A percentile compares a stretch with the other conserved stretches of the same genome.
Evolutionary conservation across 2,329 filamentous ascomycete genomes (phyloP).

Genomic region (Botrytis paeoniae): DNA sequence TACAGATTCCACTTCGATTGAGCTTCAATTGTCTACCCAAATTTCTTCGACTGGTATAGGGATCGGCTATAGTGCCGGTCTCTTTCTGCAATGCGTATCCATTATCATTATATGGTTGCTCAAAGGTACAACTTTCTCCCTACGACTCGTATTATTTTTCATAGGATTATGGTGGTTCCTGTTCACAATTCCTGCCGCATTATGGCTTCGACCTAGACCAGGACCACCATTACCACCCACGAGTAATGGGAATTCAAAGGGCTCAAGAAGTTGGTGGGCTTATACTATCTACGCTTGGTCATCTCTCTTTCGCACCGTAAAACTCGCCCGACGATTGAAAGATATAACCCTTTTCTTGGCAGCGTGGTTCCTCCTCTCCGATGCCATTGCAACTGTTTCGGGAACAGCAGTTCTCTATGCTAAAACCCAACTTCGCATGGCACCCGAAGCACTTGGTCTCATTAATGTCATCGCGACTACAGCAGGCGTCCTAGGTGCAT

Average conservation of each 20-base stretch:
- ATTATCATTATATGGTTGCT: constrained; percentile 73
- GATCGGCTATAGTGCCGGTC: constrained; percentile 84
- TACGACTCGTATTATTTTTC: constrained; percentile 81
- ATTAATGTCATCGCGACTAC: constrained; percentile 91
- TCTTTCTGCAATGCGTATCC: constrained; percentile 78
- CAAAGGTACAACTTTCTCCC: constrained; percentile 76
- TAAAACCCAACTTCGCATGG: constrained; percentile 89
- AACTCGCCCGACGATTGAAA: constrained; percentile 65
- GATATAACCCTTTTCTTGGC: constrained; percentile 76
- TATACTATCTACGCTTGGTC: constrained; percentile 85
- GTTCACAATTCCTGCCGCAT: constrained; percentile 82
- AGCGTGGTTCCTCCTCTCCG: constrained; percentile 92
- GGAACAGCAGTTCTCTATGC: constrained; percentile 94
- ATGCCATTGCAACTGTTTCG: constrained; percentile 89
- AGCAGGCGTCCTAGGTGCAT: constrained; percentile 80
- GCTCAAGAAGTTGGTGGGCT: constrained; percentile 51
- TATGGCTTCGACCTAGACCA: constrained; percentile 85
- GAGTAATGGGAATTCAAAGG: constrained; percentile 25
- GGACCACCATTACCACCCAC: constrained; percentile 69
- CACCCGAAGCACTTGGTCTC: constrained; percentile 78
- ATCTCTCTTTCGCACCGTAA: constrained; percentile 74
- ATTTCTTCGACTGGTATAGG: constrained; percentile 93
- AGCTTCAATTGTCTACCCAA: constrained; percentile 79
- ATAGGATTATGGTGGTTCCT: constrained; percentile 90
- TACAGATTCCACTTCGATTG: constrained; percentile 56